Evolutionary conservation across 2,329 filamentous ascomycete genomes (phyloP), one percentile per base, ranked within the genome.

Genomic region (Fusarium penzigii): DNA sequence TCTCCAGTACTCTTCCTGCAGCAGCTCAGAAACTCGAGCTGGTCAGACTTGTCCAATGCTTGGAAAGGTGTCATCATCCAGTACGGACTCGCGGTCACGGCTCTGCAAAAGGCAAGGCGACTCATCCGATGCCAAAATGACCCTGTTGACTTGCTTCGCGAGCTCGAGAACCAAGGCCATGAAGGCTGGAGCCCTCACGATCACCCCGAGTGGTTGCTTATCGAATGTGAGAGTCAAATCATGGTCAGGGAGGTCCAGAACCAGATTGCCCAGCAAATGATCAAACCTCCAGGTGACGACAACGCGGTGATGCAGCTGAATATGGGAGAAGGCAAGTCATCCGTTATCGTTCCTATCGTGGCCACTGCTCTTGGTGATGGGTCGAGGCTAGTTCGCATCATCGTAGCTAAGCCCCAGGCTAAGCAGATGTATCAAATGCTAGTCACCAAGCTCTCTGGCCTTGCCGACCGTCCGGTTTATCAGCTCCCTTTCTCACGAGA

Each of bases 291-390:
- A 0, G 63, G 63, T 0, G 65, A 61, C 0, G 29, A 64, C 0
- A 88, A 85, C 56, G 66, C 76, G 0, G 78, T 85, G 0, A 78
- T 88, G 72, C 85, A 89, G 59, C 66, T 90, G 2, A 88, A 88
- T 56, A 90, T 90, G 86, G 87, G 87, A 0, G 80, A 88, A 61
- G 87, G 86, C 0, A 90, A 89, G 56, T 84, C 84, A 0, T 87
- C 86, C 0, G 81, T 89, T 2, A 89, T 92, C 44, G 76, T 87
- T 0, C 87, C 86, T 0, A 84, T 88, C 38, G 79, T 87, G 0
- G 80, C 81, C 0, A 69, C 79, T 0, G 68, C 73, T 0, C 65
- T 88, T 0, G 81, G 82, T 0, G 72, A 88, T 44, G 71, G 73
- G 0, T 61, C 66, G 0, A 73, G 67, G 5, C 69, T 89, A 0